Evolutionary conservation across 1,139 yeast genomes (phyloP), one percentile per base, ranked within the genome.

Genomic region (Candida gigantensis): DNA sequence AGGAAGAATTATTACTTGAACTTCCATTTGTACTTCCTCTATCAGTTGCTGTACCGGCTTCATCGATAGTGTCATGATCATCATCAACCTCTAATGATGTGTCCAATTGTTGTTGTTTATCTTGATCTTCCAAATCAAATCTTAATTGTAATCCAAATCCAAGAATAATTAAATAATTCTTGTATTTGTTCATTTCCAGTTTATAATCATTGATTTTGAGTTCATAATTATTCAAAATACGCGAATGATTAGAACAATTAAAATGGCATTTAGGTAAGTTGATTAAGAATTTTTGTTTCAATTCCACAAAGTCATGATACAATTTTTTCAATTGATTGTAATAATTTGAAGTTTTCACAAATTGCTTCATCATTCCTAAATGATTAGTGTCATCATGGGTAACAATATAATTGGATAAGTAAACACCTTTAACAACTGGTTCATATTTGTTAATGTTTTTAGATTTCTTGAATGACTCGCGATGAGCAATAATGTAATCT

Each of bases 61-160:
- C 49, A 14, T 37, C 49, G 11, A 14, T 25, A 12, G 32, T n/a
- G 11, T 21, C 28, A 8, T 35, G 9, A 4, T 17, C 28, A 10
- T 47, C 54, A 9, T 39, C 43, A 17, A 24, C 26, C 34, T 43
- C 40, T 14, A 24, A 24, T 20, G 28, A 14, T 19, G 38, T 38
- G 24, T 25, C 34, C 10, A 19, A 7, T 13, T 16, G 32, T 24
- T 28, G 30, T 27, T 33, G 32, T 28, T 12, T 29, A 26, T 28
- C 23, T 31, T 54, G 59, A 35, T 58, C 72, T 43, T 68, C 71
- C 41, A 68, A 56, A 39, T 69, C 73, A 42, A 69, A 68, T 43
- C 76, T 61, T 41, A 74, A 59, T 44, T 68, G 72, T 41, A 75
- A 65, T 1, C 76, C 80, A 48, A 65, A 66, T 6, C 74, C 77